Base-by-base conservation (phyloP, 176 grass and related monocot genomes). In the Typha latifolia region DNA sequence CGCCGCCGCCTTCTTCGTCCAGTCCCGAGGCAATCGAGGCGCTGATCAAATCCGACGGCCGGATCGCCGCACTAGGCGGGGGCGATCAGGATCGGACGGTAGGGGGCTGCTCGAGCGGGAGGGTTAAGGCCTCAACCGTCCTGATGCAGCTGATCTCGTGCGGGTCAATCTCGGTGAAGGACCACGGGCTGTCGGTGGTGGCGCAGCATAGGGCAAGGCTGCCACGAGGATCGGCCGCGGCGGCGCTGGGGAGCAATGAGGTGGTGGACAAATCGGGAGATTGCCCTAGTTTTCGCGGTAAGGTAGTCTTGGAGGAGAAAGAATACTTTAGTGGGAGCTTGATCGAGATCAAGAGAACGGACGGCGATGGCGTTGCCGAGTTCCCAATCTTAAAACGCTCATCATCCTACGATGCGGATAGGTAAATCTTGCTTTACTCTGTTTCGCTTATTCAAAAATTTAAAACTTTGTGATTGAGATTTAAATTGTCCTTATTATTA, bases 101-200 rank as follows among this genome's bases (percentile, higher is more conserved):
- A 7, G 37, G 37, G 37, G 8, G 1, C 37, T 43, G 37, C 37
- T 43, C 37, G 37, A 43, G 37, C 12, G 78, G 81, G 48, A 74
- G 82, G 56, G 32, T 79, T 10, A 72, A 74, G 72, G 85, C 92
- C 67, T 80, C 93, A 0, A 77, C 88, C 16, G 80, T 86, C 68
- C 82, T 96, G 24, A 91, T 91, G 85, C 88, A 97, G 68, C 81
- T 97, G 47, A 80, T 97, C 67, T 89, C 93, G 18, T 97, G 93
- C 69, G 93, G 93, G 0, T 96, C 84, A 31, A 84, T 86, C 62
- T 72, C 83, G 9, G 85, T 84, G 5, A 80, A 76, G 37, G 83
- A 69, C 63, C 79, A 56, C 18, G 53, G 69, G 13, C 63, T 83
- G 47, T 75, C 76, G 3, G 73, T 72, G 20, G 52, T 67, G 77